phyloP scores from a whole-genome alignment of 164 flowering plant species.

The Chimonanthus salicifolius region DNA sequence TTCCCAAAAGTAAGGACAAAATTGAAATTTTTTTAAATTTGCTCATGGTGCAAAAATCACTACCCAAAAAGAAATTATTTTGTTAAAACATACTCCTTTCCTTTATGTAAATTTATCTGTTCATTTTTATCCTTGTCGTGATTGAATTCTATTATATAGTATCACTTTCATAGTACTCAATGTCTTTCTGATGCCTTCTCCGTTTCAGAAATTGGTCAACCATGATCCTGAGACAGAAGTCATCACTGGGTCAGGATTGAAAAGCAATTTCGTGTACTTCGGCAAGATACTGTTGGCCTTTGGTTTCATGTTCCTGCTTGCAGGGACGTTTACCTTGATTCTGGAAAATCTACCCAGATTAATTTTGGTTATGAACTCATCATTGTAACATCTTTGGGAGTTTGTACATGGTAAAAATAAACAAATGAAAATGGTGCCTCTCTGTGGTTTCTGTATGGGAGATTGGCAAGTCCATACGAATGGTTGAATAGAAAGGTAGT shows the following conservation, averaged over 20 bases:
- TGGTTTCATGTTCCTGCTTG: conserved; percentile 47
- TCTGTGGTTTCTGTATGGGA: no score
- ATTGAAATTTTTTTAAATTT: no score
- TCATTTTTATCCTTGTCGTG: background rate
- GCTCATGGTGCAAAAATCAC: no score
- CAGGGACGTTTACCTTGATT: conserved; percentile 45
- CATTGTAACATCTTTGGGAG: conserved; percentile 15
- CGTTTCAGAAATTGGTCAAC: conserved; percentile 29
- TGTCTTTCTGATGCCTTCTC: background rate
- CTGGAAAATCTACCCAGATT: conserved; percentile 66
- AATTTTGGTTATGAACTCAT: conserved; percentile 33
- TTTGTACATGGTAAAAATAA: background rate
- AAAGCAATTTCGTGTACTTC: conserved; percentile 30
- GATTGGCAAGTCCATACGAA: no score
- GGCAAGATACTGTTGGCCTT: conserved; percentile 59
- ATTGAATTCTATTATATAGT: background rate
- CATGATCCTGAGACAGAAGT: conserved; percentile 7
- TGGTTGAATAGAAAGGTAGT: no score
- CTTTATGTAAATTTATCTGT: background rate
- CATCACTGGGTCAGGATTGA: conserved; percentile 10
- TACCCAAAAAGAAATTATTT: no score
- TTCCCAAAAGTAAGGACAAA: no score
- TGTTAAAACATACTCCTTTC: background rate
- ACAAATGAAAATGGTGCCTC: background rate
- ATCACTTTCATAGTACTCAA: no score